phyloP scores from a whole-genome alignment of 495 filamentous ascomycete species.

The Articulospora tetracladia region DNA sequence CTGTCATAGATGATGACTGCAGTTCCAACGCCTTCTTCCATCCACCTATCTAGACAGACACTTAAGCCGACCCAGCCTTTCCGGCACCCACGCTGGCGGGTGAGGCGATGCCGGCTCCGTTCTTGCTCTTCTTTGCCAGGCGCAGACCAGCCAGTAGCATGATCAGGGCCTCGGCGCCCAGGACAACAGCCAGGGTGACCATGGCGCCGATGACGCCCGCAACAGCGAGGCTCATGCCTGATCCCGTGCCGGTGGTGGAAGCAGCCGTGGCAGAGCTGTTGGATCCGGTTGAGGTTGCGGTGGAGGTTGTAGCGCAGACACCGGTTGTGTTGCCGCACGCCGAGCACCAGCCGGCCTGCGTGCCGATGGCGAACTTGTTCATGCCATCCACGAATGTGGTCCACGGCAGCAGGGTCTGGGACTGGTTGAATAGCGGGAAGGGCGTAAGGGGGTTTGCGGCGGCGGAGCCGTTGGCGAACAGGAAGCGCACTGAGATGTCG shows the following conservation, averaged over 20 bases:
- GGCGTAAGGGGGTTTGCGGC: conserved; percentile 38
- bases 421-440: conserved; percentile 66
- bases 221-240: conserved; percentile 40
- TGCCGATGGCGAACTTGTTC: conserved; percentile 54
- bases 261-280: background rate
- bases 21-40: no score
- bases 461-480: conserved; percentile 74
- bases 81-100: no score
- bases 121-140: conserved; percentile 35
- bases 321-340: conserved; percentile 59
- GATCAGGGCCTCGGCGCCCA: conserved; percentile 37
- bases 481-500: conserved; percentile 69
- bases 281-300: conserved; percentile 7
- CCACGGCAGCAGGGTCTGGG: conserved; percentile 52
- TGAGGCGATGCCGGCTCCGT: no score
- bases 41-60: background rate
- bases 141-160: conserved; percentile 41
- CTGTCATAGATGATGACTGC: no score
- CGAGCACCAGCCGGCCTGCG: conserved; percentile 63
- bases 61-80: no score
- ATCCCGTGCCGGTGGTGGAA: conserved; percentile 4
- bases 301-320: conserved; percentile 47
- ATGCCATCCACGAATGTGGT: conserved; percentile 57
- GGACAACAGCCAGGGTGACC: conserved; percentile 41
- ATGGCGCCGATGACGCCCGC: conserved; percentile 50